A percentile compares a stretch with the other conserved stretches of the same genome.
Conservation (phyloP, 2,329 filamentous ascomycete species). For the Blumeria hordei region DNA sequence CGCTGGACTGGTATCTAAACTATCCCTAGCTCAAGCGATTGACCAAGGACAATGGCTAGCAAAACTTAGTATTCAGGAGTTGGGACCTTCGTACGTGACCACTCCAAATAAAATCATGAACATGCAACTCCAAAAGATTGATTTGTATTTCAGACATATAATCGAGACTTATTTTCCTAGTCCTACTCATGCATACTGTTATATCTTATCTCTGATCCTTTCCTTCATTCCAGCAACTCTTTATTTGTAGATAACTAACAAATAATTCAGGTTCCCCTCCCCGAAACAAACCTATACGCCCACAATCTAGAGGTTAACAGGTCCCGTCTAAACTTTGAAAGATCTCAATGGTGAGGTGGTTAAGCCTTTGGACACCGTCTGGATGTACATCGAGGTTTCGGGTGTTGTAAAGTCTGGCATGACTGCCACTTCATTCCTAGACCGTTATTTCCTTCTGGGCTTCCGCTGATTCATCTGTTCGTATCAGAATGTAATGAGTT, state of each 20-base stretch:
- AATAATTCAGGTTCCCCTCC: constrained; percentile 41
- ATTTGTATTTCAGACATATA: too few relatives aligned
- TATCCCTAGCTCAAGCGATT: constrained; percentile 51
- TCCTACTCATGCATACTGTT: not conserved
- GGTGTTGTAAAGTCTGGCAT: too few relatives aligned
- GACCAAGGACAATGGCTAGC: constrained; percentile 96
- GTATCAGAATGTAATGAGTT: too few relatives aligned
- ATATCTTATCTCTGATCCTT: not conserved
- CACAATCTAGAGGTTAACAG: constrained; percentile 18
- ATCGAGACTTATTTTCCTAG: too few relatives aligned
- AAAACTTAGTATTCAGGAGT: constrained; percentile 75
- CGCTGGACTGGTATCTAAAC: constrained; percentile 69
- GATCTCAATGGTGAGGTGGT: too few relatives aligned
- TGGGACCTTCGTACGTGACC: constrained; percentile 72
- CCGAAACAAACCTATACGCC: constrained; percentile 48
- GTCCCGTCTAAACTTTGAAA: too few relatives aligned
- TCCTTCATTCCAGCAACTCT: constrained; percentile 1
- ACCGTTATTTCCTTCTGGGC: too few relatives aligned
- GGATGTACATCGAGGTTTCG: too few relatives aligned
- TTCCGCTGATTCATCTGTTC: too few relatives aligned
- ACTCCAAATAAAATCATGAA: not conserved
- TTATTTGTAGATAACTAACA: constrained; percentile 6
- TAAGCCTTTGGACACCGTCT: too few relatives aligned
- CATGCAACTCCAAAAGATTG: not conserved
- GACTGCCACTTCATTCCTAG: too few relatives aligned